These are phyloP conservation scores for Kodamaea derodonti DNA, from an alignment of 1,139 yeast species.

Conservation along the genomic window DNA sequence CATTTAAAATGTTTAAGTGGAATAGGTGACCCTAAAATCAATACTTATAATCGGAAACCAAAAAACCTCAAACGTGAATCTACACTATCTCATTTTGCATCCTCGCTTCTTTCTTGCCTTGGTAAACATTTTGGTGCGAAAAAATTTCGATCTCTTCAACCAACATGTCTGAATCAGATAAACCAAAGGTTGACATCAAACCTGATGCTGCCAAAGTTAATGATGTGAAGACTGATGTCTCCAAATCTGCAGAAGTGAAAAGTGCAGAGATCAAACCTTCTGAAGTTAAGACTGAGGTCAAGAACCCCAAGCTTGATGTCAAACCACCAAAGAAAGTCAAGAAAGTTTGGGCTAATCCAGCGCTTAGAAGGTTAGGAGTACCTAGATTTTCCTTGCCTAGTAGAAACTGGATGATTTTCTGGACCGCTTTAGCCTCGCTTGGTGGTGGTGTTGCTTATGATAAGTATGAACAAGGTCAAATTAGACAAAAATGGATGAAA, in stretches of 20 bases:
- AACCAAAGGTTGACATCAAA: no score
- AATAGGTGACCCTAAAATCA: no score
- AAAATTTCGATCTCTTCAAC: no score
- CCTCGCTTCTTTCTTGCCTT: no score
- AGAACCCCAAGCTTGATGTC: not conserved
- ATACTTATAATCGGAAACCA: no score
- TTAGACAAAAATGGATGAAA: slow-evolving; percentile 65
- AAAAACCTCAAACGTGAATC: no score
- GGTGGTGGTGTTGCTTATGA: slow-evolving; percentile 80
- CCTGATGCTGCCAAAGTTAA: no score
- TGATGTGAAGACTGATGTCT: no score
- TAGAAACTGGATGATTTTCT: slow-evolving; percentile 89
- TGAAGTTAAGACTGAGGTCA: slow-evolving; percentile 1
- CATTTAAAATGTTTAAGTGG: no score
- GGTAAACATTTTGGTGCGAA: no score
- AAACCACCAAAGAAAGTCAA: slow-evolving; percentile 15
- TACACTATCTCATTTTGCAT: no score
- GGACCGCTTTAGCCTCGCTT: slow-evolving; percentile 63
- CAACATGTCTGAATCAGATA: no score
- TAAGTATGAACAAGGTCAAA: slow-evolving; percentile 62
- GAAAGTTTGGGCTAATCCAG: slow-evolving; percentile 76
- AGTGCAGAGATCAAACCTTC: not conserved
- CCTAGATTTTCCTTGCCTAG: slow-evolving; percentile 77
- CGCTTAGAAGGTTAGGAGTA: slow-evolving; percentile 83
- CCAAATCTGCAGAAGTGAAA: not conserved